Base-by-base conservation (phyloP, 768 basidiomycete genomes). In the Kwoniella pini region DNA sequence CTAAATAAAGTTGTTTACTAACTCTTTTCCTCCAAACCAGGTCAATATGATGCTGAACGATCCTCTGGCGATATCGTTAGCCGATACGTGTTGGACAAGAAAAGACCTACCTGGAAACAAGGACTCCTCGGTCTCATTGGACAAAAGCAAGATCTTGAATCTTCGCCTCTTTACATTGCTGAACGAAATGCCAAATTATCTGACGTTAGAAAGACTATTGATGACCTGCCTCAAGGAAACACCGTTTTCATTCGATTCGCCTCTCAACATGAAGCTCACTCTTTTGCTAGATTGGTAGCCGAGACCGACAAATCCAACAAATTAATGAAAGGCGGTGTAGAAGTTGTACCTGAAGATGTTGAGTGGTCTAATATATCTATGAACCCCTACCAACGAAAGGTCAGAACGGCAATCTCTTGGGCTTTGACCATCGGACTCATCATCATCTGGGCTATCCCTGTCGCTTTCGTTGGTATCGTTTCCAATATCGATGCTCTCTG, bases 271-370 rank as follows among this genome's bases (percentile, higher is more conserved):
- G 77, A 77, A 27, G 79, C 79, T 28, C 77, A 79, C 62, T 62
- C 72, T 2, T 77, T 77, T 57, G 76, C 75, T 22, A 64, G 75
- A 31, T 46, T 67, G 21, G 65, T 74, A n/a, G 55, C 64, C 26
- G 45, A 46, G 15, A 71, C 72, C 59, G 70, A 73, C 67, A 74
- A 79, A 54, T 63, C 62, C 17, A 59, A 67, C 52, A 66, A 68
- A 43, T 53, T 69, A 36, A 62, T 73, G 44, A 50, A 65, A 27
- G 65, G 67, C 40, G 66, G 68, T 28, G 67, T 79, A 60, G 79
- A 80, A 60, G 68, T 78, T 50, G 69, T 79, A 0, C 79, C 79
- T 10, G 77, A 77, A 57, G 79, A 79, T 49, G 68, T 80, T 21
- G 55, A 73, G 46, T 80, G 79, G 79, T 52, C 54, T 22, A 79